Evolutionary conservation across 352 stramenopile genomes (phyloP).

Genomic region (Globisporangium barbulae): DNA sequence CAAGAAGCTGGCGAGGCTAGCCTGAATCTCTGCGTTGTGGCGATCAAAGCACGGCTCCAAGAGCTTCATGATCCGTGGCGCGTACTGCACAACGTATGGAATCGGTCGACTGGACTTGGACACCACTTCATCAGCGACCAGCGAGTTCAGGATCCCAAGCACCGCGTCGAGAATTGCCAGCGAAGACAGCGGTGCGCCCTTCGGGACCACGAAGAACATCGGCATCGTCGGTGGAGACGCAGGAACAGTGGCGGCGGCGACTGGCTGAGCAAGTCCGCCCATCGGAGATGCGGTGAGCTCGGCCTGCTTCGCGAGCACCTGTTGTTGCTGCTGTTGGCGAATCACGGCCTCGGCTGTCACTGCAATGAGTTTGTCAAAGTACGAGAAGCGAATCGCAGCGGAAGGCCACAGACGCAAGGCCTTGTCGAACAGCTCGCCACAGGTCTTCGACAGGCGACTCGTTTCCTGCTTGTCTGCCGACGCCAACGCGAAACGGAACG

Average conservation of each 20-base stretch:
- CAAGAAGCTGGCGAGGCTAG: constrained; percentile 64
- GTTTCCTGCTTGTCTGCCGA: constrained; percentile 90
- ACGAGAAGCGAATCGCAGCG: constrained; percentile 84
- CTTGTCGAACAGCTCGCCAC: constrained; percentile 85
- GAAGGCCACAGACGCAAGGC: constrained; percentile 84
- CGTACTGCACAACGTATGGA: constrained; percentile 86
- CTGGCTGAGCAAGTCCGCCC: constrained; percentile 16
- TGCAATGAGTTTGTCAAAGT: constrained; percentile 90
- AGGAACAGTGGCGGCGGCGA: constrained; percentile 24
- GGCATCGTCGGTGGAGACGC: constrained; percentile 55
- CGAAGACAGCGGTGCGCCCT: constrained; percentile 78
- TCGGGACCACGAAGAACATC: constrained; percentile 76
- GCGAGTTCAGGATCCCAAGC: constrained; percentile 84
- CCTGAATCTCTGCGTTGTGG: constrained; percentile 76
- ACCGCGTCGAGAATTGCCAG: constrained; percentile 85
- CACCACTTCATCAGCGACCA: constrained; percentile 76
- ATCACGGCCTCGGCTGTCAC: constrained; percentile 85
- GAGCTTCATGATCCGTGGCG: constrained; percentile 87
- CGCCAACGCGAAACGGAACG: constrained; percentile 81
- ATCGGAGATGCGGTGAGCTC: constrained; percentile 7
- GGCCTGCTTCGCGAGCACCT: constrained; percentile 13
- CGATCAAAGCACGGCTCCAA: constrained; percentile 87
- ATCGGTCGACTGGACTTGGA: constrained; percentile 63
- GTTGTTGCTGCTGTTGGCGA: constrained; percentile 63
- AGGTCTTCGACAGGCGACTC: constrained; percentile 85